These are phyloP conservation scores for Coriolopsis trogii DNA, from an alignment of 1,284 basidiomycete species.

Conservation along the genomic window DNA sequence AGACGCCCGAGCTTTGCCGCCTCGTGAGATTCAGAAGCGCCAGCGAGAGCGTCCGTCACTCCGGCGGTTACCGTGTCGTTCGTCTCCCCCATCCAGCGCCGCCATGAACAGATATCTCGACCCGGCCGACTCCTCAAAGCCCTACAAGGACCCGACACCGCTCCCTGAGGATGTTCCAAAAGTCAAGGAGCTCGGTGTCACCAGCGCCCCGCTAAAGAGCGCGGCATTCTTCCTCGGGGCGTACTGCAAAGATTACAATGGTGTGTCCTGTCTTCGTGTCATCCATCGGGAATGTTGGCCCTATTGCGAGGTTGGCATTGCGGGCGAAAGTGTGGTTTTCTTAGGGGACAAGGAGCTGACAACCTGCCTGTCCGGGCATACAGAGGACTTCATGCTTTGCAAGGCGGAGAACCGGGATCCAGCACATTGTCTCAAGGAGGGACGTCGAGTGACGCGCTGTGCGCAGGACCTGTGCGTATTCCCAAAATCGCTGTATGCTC, in stretches of 20 bases:
- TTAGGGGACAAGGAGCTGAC: too few species aligned
- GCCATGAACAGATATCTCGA: conserved; percentile 58
- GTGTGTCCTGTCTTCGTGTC: too few species aligned
- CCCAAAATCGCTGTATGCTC: background rate
- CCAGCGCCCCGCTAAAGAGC: conserved; percentile 94
- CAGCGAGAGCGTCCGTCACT: conserved; percentile 17
- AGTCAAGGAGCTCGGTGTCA: conserved; percentile 89
- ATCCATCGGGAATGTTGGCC: background rate
- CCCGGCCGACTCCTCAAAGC: conserved; percentile 42
- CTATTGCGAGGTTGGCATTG: background rate
- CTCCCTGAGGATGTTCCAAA: conserved; percentile 77
- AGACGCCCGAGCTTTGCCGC: conserved; percentile 8
- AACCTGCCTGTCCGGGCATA: background rate
- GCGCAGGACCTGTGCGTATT: conserved; percentile 87
- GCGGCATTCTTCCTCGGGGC: conserved; percentile 98
- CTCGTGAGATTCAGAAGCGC: conserved; percentile 11
- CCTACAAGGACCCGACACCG: conserved; percentile 74
- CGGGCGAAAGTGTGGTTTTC: background rate
- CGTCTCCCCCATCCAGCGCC: conserved; percentile 18
- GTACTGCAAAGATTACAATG: conserved; percentile 96
- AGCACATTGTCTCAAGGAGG: conserved; percentile 94
- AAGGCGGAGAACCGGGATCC: conserved; percentile 92
- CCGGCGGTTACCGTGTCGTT: conserved; percentile 24
- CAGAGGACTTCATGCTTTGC: conserved; percentile 99
- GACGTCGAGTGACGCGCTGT: conserved; percentile 94